Conservation (phyloP, 192 early-diverging fungal species). For the Phycomyces nitens region DNA sequence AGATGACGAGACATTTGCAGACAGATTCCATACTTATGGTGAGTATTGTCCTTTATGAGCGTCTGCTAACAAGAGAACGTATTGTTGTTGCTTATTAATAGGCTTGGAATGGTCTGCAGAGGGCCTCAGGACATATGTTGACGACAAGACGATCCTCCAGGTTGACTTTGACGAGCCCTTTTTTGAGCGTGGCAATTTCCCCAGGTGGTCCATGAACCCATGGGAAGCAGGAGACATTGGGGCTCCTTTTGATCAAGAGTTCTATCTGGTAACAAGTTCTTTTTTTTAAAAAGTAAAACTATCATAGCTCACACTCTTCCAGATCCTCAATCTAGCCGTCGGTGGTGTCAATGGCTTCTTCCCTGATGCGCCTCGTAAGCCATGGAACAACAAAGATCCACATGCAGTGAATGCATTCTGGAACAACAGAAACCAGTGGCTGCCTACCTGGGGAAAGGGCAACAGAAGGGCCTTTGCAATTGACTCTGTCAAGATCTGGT, state of each 20-base stretch:
- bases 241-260: conserved; percentile 65
- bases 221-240: conserved; percentile 41
- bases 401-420: conserved; percentile 54
- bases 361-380: conserved; percentile 48
- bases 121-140: conserved; percentile 54
- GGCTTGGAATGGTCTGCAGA: conserved; percentile 53
- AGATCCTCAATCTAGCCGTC: conserved; percentile 62
- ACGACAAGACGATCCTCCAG: conserved; percentile 43
- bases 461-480: conserved; percentile 42
- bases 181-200: conserved; percentile 49
- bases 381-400: conserved; percentile 50
- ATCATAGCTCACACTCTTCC: no score
- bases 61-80: no score
- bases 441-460: conserved; percentile 49
- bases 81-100: conserved; percentile 35
- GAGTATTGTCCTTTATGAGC: conserved; percentile 1
- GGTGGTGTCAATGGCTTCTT: conserved; percentile 58
- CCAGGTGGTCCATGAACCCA: conserved; percentile 44
- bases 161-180: conserved; percentile 51
- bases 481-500: conserved; percentile 38
- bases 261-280: conserved; percentile 37
- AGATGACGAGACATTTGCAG: conserved; percentile 39
- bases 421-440: conserved; percentile 45
- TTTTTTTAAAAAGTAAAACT: background rate
- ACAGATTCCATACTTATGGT: conserved; percentile 54